Conservation (phyloP, 2,329 filamentous ascomycete genomes). For the Scedosporium apiospermum region DNA sequence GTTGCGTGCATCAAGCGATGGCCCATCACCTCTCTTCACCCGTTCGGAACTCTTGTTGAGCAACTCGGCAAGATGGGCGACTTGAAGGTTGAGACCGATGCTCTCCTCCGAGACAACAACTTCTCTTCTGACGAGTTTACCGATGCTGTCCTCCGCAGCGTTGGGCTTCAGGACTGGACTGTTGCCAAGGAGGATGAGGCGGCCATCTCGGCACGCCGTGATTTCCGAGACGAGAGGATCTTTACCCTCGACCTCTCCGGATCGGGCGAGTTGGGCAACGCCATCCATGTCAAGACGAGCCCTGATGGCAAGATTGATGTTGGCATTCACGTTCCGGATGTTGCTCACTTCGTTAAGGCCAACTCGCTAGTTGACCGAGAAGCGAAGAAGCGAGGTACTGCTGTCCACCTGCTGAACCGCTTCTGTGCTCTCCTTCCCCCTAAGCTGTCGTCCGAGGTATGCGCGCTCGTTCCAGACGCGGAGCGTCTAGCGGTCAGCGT, state of each 20-base stretch:
- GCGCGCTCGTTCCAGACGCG: constrained; percentile 77
- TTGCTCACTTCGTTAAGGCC: constrained; percentile 92
- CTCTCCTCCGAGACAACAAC: constrained; percentile 94
- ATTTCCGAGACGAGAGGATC: constrained; percentile 79
- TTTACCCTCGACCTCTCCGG: constrained; percentile 92
- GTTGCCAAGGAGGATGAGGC: constrained; percentile 74
- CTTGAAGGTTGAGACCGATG: constrained; percentile 94
- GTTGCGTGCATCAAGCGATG: constrained; percentile 98
- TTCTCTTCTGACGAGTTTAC: constrained; percentile 97
- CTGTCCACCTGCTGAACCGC: constrained; percentile 88
- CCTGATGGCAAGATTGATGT: constrained; percentile 83
- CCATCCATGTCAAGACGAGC: constrained; percentile 80
- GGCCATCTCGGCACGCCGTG: constrained; percentile 63
- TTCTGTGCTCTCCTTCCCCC: constrained; percentile 80
- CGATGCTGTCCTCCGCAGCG: constrained; percentile 87
- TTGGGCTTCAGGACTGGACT: constrained; percentile 87
- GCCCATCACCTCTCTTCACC: constrained; percentile 98
- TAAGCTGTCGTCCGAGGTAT: constrained; percentile 77
- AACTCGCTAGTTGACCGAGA: constrained; percentile 94
- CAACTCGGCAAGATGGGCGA: constrained; percentile 96
- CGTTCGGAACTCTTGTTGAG: constrained; percentile 94
- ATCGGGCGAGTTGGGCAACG: constrained; percentile 81
- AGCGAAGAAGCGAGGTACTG: constrained; percentile 94
- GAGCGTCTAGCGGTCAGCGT: constrained; percentile 88
- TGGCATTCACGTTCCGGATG: constrained; percentile 88